Percentiles rank a stretch among this genome's conserved stretches.
These are phyloP conservation scores for Mortierella hygrophila DNA, from an alignment of 192 early-diverging fungal species.

Conservation along the genomic window DNA sequence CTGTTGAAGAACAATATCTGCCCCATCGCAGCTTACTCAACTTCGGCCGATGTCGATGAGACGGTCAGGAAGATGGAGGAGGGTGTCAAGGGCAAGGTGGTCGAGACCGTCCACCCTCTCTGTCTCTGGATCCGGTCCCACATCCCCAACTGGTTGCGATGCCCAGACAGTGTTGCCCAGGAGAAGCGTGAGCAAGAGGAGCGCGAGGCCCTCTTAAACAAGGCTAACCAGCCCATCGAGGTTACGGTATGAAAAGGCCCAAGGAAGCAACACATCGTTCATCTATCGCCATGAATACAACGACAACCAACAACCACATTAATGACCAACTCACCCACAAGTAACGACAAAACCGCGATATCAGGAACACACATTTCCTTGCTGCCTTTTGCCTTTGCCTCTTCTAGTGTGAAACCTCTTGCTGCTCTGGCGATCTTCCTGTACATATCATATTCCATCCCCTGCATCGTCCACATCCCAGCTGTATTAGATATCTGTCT, in stretches of 20 bases:
- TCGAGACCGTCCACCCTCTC: slow-evolving; percentile 11
- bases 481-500: background rate
- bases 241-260: background rate
- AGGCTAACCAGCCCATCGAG: slow-evolving; percentile 11
- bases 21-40: background rate
- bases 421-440: background rate
- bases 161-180: slow-evolving; percentile 15
- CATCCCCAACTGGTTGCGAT: slow-evolving; percentile 24
- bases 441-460: background rate
- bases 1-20: slow-evolving; percentile 37
- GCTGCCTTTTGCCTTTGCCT: background rate
- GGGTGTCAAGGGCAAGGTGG: slow-evolving; percentile 44
- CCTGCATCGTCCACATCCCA: background rate
- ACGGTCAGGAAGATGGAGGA: slow-evolving; percentile 51
- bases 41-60: slow-evolving; percentile 25
- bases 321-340: slow-evolving; percentile 1
- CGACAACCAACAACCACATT: background rate
- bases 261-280: background rate
- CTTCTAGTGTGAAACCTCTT: background rate
- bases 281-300: background rate
- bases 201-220: slow-evolving; percentile 12
- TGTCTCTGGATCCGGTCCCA: slow-evolving; percentile 19
- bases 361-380: background rate
- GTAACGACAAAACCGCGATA: background rate
- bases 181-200: slow-evolving; percentile 13